Conservation (phyloP, 2,329 filamentous ascomycete genomes). For the Beauveria asiatica region DNA sequence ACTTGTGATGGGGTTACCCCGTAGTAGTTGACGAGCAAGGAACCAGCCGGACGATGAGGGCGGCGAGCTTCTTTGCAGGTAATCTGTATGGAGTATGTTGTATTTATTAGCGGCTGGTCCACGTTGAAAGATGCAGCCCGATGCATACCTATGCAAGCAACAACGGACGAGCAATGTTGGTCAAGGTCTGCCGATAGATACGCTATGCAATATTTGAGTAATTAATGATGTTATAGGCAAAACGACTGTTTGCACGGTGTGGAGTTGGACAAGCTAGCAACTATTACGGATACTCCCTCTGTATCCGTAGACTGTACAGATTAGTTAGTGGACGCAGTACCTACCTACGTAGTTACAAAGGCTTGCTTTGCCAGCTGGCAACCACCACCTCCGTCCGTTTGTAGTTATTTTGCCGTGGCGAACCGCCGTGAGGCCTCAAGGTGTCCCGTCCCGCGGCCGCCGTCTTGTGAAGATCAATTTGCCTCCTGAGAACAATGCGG, state of each 20-base stretch:
- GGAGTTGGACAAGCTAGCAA: not conserved
- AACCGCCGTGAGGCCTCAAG: not conserved
- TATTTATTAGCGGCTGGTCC: not conserved
- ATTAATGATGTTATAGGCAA: too few species aligned
- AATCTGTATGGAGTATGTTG: too few species aligned
- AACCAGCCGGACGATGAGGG: not conserved
- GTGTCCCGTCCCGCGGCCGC: not conserved
- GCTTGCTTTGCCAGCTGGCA: not conserved
- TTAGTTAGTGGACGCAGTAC: too few species aligned
- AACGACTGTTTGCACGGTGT: too few species aligned
- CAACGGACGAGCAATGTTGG: not conserved
- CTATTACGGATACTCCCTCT: too few species aligned
- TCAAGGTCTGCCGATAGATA: too few species aligned
- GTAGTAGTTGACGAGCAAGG: not conserved
- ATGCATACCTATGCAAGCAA: not conserved
- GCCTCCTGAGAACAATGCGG: constrained; percentile 6
- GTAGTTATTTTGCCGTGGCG: not conserved
- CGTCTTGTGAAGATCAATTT: not conserved
- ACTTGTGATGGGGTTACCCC: not conserved
- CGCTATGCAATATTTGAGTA: too few species aligned
- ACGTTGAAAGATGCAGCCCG: constrained; percentile 7
- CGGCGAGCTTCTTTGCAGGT: not conserved
- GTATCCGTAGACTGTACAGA: too few species aligned
- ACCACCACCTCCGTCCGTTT: not conserved
- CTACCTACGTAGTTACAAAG: too few species aligned